These are phyloP conservation scores for Penicillium psychrosexuale DNA, from an alignment of 2,329 filamentous ascomycete species.

Conservation along the genomic window DNA sequence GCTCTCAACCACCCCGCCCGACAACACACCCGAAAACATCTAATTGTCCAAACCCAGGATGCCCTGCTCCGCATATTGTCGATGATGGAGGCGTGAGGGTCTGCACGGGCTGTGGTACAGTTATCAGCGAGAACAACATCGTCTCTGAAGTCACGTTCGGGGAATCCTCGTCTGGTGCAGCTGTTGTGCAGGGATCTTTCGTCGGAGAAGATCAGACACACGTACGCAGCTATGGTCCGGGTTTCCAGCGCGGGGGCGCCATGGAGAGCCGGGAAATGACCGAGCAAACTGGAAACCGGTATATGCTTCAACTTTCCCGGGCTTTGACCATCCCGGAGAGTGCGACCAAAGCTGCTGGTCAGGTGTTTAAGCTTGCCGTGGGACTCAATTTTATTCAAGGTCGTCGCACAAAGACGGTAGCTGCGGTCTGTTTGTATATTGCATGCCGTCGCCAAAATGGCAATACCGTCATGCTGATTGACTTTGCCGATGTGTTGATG, in stretches of 20 bases:
- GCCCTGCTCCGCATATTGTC: constrained; percentile 46
- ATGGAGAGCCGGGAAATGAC: constrained; percentile 51
- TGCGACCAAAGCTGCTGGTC: constrained; percentile 63
- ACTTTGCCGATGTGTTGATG: constrained; percentile 79
- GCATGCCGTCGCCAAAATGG: constrained; percentile 75
- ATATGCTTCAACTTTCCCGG: constrained; percentile 43
- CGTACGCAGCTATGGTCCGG: constrained; percentile 58
- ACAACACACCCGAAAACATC: constrained; percentile 40
- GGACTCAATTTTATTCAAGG: constrained; percentile 79
- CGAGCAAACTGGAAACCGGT: constrained; percentile 45
- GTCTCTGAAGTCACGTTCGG: constrained; percentile 90
- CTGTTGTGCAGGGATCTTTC: constrained; percentile 85
- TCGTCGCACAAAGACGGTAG: constrained; percentile 77
- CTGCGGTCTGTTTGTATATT: constrained; percentile 86
- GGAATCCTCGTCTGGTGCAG: constrained; percentile 79
- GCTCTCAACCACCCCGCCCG: constrained; percentile 30
- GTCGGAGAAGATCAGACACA: constrained; percentile 82
- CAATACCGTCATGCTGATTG: constrained; percentile 89
- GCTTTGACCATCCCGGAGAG: constrained; percentile 53
- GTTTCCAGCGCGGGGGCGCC: constrained; percentile 47
- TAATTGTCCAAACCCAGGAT: constrained; percentile 46
- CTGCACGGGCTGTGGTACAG: constrained; percentile 79
- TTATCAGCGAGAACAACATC: constrained; percentile 82
- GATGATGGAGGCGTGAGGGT: constrained; percentile 52
- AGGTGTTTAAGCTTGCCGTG: constrained; percentile 73